These are phyloP conservation scores for Leishmania tropica DNA, from an alignment of 208 protist species.

Conservation along the genomic window DNA sequence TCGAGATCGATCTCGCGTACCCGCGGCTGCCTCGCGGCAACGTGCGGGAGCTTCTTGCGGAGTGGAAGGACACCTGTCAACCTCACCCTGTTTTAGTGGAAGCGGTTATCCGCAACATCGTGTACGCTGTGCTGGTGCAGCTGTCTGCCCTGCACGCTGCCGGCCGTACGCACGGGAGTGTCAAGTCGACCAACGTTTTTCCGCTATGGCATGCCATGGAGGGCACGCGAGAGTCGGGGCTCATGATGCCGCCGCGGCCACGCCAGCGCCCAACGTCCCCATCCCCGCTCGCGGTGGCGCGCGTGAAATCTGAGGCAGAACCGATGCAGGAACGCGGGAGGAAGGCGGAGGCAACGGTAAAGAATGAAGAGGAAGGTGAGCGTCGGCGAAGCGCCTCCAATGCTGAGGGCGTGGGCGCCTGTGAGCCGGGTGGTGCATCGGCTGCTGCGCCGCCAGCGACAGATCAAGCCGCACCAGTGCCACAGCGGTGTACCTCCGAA, in stretches of 20 bases:
- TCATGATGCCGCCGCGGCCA: slow-evolving; percentile 24
- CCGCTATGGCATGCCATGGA: slow-evolving; percentile 44
- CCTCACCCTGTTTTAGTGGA: slow-evolving; percentile 56
- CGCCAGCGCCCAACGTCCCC: neutral
- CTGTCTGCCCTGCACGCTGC: slow-evolving; percentile 51
- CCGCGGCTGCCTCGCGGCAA: slow-evolving; percentile 60
- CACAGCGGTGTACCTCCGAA: neutral
- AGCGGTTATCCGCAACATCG: slow-evolving; percentile 67
- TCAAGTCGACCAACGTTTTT: slow-evolving; percentile 82
- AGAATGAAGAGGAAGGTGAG: neutral
- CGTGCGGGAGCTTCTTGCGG: slow-evolving; percentile 43
- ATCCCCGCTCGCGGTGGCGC: neutral
- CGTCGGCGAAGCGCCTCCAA: neutral
- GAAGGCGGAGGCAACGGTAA: neutral
- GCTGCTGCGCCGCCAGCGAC: neutral
- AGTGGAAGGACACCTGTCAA: slow-evolving; percentile 33
- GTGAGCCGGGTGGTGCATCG: neutral
- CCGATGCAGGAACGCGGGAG: neutral
- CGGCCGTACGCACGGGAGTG: slow-evolving; percentile 60
- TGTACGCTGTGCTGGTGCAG: slow-evolving; percentile 55
- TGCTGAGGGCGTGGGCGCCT: neutral
- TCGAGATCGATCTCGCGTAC: slow-evolving; percentile 48
- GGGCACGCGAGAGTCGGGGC: slow-evolving; percentile 20
- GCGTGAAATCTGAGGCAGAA: neutral
- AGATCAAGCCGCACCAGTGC: no score